Evolutionary conservation across 1,284 basidiomycete species (phyloP).

Genomic region (Tilletia indica): DNA sequence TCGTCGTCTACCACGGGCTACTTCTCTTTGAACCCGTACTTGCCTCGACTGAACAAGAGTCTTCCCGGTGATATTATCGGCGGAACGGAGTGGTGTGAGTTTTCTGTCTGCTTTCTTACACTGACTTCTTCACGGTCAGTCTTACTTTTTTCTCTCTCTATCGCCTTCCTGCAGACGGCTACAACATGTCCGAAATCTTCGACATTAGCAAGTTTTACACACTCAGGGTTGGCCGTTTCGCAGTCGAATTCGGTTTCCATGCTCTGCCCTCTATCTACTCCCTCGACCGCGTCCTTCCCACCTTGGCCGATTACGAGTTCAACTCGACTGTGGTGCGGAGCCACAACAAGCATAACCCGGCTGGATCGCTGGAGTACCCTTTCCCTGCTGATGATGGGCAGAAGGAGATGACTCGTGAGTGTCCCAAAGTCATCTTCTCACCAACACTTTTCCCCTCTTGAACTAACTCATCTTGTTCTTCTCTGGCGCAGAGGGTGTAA

Average conservation of each 20-base stretch:
- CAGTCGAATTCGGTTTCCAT: slow-evolving; percentile 69
- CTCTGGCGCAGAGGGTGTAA: slow-evolving; percentile 49
- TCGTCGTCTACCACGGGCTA: slow-evolving; percentile 64
- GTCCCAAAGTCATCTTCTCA: neutral
- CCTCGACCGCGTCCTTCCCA: slow-evolving; percentile 65
- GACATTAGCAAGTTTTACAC: slow-evolving; percentile 61
- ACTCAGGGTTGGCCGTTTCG: slow-evolving; percentile 62
- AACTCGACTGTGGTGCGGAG: slow-evolving; percentile 66
- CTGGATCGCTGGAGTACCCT: slow-evolving; percentile 63
- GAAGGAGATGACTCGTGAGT: slow-evolving; percentile 61
- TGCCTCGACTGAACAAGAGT: slow-evolving; percentile 62
- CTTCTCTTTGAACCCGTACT: slow-evolving; percentile 62
- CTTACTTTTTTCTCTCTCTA: slow-evolving; percentile 63
- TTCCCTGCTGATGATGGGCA: slow-evolving; percentile 65
- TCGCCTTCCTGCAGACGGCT: slow-evolving; percentile 65
- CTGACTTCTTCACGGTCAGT: slow-evolving; percentile 63
- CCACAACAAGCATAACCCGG: slow-evolving; percentile 64
- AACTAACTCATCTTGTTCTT: too few relatives aligned
- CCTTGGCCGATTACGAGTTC: slow-evolving; percentile 63
- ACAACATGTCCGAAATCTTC: slow-evolving; percentile 64
- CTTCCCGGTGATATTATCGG: slow-evolving; percentile 65
- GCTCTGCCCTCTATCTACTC: slow-evolving; percentile 68
- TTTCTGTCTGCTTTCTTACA: slow-evolving; percentile 59
- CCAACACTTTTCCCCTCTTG: neutral
- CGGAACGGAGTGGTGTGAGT: slow-evolving; percentile 15